phyloP scores from a whole-genome alignment of 164 flowering plant genomes.

The Nymphaea colorata region DNA sequence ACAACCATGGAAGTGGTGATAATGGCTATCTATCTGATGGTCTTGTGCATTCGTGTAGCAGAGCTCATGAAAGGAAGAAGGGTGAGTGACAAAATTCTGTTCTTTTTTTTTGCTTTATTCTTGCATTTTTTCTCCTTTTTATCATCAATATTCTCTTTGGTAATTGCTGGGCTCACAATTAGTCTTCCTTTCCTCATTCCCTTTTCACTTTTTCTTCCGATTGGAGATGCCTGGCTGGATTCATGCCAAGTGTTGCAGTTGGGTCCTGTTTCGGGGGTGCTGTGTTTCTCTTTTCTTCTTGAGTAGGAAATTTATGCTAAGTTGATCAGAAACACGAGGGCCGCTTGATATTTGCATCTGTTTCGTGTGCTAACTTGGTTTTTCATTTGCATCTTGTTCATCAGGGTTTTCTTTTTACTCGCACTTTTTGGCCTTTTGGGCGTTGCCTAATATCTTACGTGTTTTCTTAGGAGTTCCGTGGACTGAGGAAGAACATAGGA shows the following conservation, averaged over 20 bases:
- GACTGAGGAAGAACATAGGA: conserved; percentile 78
- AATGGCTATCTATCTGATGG: conserved; percentile 60
- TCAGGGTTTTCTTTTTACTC: too few relatives aligned
- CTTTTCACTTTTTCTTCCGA: not conserved
- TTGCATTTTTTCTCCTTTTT: not conserved
- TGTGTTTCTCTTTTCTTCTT: not conserved
- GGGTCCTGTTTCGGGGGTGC: not conserved
- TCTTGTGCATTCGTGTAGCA: conserved; percentile 12
- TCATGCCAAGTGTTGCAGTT: not conserved
- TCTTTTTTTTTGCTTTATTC: not conserved
- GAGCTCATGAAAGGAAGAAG: conserved; percentile 47
- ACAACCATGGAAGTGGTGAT: conserved; percentile 7
- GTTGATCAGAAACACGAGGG: too few relatives aligned
- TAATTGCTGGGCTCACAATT: not conserved
- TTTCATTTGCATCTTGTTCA: too few relatives aligned
- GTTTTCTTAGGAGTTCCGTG: conserved; percentile 54
- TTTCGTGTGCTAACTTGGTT: too few relatives aligned
- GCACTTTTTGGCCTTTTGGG: too few relatives aligned
- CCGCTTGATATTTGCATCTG: too few relatives aligned
- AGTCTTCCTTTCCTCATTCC: not conserved
- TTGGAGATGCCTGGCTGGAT: not conserved
- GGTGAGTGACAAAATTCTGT: conserved; percentile 22
- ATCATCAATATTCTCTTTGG: not conserved
- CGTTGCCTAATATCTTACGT: too few relatives aligned
- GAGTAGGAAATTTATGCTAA: too few relatives aligned